A percentile compares a stretch with the other conserved stretches of the same genome.
phyloP scores from a whole-genome alignment of 805 yeast genomes.

The Candida ficus region DNA sequence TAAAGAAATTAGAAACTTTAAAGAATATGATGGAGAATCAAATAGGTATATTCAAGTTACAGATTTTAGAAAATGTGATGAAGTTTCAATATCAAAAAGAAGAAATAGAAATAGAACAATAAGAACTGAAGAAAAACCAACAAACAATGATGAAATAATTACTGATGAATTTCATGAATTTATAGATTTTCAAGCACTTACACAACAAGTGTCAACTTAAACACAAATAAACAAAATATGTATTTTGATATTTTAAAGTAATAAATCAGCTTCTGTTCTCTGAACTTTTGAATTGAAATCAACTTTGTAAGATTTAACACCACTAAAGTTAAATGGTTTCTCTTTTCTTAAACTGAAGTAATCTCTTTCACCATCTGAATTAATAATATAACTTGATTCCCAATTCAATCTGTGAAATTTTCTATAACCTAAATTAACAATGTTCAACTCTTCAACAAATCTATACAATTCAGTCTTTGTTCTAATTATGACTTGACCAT shows the following conservation, averaged over 20 bases:
- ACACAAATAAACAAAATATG: neutral
- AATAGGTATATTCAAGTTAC: neutral
- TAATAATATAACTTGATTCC: slow-evolving; percentile 55
- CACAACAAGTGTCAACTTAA: too few relatives aligned
- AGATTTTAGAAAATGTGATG: neutral
- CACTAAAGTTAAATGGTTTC: slow-evolving; percentile 70
- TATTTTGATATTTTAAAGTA: neutral
- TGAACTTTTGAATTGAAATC: too few relatives aligned
- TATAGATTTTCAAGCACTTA: too few relatives aligned
- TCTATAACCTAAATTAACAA: slow-evolving; percentile 55
- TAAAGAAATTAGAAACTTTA: neutral
- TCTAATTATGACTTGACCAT: slow-evolving; percentile 45
- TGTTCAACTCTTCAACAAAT: slow-evolving; percentile 58
- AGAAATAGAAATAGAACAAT: neutral
- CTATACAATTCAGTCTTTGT: slow-evolving; percentile 58
- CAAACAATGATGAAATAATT: neutral
- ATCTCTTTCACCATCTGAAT: slow-evolving; percentile 51
- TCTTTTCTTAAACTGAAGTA: slow-evolving; percentile 63
- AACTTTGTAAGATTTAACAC: slow-evolving; percentile 39
- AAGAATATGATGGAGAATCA: neutral
- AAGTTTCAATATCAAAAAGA: neutral
- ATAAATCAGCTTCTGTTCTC: neutral
- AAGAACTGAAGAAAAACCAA: neutral
- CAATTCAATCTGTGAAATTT: slow-evolving; percentile 70
- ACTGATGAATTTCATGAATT: too few relatives aligned